These are phyloP conservation scores for Sarocladiaceae sp. DNA, from an alignment of 2,329 filamentous ascomycete species.

Conservation along the genomic window DNA sequence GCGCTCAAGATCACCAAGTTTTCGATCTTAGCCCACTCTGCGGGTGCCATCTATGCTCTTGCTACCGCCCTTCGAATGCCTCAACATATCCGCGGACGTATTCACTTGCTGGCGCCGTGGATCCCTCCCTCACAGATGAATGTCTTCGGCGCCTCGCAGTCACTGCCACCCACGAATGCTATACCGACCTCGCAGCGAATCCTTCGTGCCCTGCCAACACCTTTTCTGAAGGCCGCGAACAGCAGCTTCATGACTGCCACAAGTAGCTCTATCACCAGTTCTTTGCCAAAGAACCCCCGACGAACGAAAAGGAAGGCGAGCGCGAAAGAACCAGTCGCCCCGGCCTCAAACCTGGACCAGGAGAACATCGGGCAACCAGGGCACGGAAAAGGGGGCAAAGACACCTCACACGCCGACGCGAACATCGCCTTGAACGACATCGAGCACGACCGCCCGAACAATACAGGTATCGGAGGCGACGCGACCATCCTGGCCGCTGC, in stretches of 20 bases:
- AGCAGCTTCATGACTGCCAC: slow-evolving; percentile 92
- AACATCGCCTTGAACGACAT: slow-evolving; percentile 18
- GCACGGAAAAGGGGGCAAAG: slow-evolving; percentile 20
- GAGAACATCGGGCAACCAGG: slow-evolving; percentile 35
- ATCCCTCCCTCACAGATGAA: slow-evolving; percentile 94
- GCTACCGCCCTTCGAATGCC: slow-evolving; percentile 94
- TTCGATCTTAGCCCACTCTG: slow-evolving; percentile 91
- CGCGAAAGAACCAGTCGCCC: slow-evolving; percentile 30
- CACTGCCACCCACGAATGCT: slow-evolving; percentile 71
- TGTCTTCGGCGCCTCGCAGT: slow-evolving; percentile 66
- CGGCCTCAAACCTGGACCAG: slow-evolving; percentile 39
- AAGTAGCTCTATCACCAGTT: slow-evolving; percentile 76
- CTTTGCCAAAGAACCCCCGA: slow-evolving; percentile 60
- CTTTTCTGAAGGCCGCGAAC: slow-evolving; percentile 89
- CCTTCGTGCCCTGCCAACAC: slow-evolving; percentile 80
- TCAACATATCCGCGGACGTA: slow-evolving; percentile 87
- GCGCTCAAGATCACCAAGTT: slow-evolving; percentile 90
- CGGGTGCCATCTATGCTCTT: slow-evolving; percentile 94
- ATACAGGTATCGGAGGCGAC: slow-evolving; percentile 20
- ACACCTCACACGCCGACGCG: slow-evolving; percentile 15
- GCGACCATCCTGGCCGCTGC: slow-evolving; percentile 42
- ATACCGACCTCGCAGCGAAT: slow-evolving; percentile 90
- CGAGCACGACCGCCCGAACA: slow-evolving; percentile 14
- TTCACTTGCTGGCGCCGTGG: slow-evolving; percentile 93
- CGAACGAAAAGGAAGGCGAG: slow-evolving; percentile 54